phyloP scores from a whole-genome alignment of 306 rosid species.

The Fragaria nilgerrensis region DNA sequence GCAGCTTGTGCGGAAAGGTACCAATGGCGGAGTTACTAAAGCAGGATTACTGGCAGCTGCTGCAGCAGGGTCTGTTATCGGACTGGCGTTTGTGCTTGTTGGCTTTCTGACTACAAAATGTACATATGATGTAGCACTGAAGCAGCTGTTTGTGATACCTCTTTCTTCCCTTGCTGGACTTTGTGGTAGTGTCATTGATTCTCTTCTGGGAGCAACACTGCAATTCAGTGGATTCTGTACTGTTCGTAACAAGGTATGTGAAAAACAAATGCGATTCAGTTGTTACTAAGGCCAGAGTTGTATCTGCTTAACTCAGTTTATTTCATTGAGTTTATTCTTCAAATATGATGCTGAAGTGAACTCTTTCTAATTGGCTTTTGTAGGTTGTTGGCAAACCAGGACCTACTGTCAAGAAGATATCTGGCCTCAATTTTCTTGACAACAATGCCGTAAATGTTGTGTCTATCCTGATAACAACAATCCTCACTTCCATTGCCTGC shows the following conservation, averaged over 20 bases:
- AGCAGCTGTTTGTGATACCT: constrained; percentile 80
- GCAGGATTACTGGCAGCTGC: constrained; percentile 86
- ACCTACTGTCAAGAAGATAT: constrained; percentile 70
- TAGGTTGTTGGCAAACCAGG: constrained; percentile 95
- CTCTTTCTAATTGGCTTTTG: constrained; percentile 15
- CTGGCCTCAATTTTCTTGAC: constrained; percentile 74
- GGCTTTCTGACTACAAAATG: constrained; percentile 62
- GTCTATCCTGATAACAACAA: constrained; percentile 64
- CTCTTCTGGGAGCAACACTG: constrained; percentile 92
- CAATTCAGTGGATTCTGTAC: constrained; percentile 89
- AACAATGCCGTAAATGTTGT: constrained; percentile 85
- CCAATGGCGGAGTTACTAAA: constrained; percentile 85
- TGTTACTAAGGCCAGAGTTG: neutral
- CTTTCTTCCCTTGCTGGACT: constrained; percentile 69
- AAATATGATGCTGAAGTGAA: constrained; percentile 12
- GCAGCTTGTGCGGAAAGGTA: constrained; percentile 85
- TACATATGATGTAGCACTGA: constrained; percentile 39
- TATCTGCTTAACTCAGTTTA: neutral
- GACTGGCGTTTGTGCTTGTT: constrained; percentile 53
- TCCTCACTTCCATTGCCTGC: constrained; percentile 61
- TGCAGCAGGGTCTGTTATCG: constrained; percentile 70
- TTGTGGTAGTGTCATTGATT: constrained; percentile 75
- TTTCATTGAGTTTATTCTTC: neutral
- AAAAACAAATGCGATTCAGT: neutral
- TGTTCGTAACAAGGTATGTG: constrained; percentile 74